Base-by-base conservation (phyloP, 2,329 filamentous ascomycete genomes). In the Orbilia blumenaviensis region DNA sequence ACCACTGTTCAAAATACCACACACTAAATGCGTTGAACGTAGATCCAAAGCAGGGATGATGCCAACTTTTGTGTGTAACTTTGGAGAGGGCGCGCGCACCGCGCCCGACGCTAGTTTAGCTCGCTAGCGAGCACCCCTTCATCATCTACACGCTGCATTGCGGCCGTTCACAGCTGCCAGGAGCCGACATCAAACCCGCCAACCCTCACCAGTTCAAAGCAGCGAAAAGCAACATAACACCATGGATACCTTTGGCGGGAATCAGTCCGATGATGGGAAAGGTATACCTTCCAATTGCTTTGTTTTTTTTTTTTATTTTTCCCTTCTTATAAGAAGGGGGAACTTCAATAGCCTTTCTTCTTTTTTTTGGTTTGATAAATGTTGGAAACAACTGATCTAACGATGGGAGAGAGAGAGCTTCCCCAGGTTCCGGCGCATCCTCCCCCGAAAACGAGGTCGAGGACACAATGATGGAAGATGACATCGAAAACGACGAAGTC, bases 401-500 rank as follows among this genome's bases (percentile, higher is more conserved):
- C n/a, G n/a, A n/a, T n/a, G n/a, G n/a, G n/a, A n/a, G n/a, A n/a
- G n/a, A 48, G 58, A 60, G 34, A 48, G 41, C 56, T 48, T 21
- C 64, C 21, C 64, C 66, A 77, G 73, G 73, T 61, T 77, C 73
- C 66, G 73, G 66, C 34, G 60, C 73, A 25, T 77, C 73, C 60
- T 77, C 73, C 36, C 73, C 73, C 60, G 73, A 77, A 21, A 85
- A 86, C 32, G 85, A 86, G 78, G 87, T 88, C 66, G 85, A 84
- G 68, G 87, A 89, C 79, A 87, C 89, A 80, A 83, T 87, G 36
- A 88, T 89, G 86, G 87, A 89, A 54, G 82, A 81, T 25, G 82
- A 79, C 23, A 83, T 83, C 42, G 81, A 82, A 42, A 79, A 78
- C 44, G 80, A 82, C 5, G 80, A 81, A n/a, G 82, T 78, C 21